phyloP scores from a whole-genome alignment of 768 basidiomycete genomes.

The Clathrus columnatus region DNA sequence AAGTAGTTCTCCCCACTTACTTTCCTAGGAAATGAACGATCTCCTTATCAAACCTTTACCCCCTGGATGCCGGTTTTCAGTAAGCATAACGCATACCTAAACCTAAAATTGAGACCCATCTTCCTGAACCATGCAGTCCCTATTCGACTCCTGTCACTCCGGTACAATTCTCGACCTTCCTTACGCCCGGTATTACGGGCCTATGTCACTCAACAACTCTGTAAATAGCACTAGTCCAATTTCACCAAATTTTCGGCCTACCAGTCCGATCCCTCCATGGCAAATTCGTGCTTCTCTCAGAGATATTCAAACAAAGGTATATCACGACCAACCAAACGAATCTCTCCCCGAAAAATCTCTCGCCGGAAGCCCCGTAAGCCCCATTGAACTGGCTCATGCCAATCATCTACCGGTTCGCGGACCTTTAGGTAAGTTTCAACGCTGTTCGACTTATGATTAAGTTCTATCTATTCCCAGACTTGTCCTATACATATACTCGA shows the following conservation, averaged over 20 bases:
- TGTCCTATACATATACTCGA: background rate
- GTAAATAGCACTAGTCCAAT: background rate
- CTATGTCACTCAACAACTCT: slow-evolving; percentile 1
- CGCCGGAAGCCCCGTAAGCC: background rate
- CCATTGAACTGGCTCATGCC: background rate
- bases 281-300: background rate
- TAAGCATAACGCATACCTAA: background rate
- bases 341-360: background rate
- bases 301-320: background rate
- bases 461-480: background rate
- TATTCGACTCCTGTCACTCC: slow-evolving; percentile 11
- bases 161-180: slow-evolving; percentile 11
- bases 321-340: background rate
- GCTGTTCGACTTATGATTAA: background rate
- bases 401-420: background rate
- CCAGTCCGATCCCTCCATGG: background rate
- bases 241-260: background rate
- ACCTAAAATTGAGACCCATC: background rate
- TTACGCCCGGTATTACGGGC: slow-evolving; percentile 1
- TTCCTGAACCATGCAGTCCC: background rate
- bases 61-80: slow-evolving; percentile 4
- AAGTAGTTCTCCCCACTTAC: background rate
- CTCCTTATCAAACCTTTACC: slow-evolving; percentile 5
- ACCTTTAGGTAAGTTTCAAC: background rate
- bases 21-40: slow-evolving; percentile 8